phyloP scores from a whole-genome alignment of 2,329 filamentous ascomycete genomes.

The Hymenoscyphus repandus region DNA sequence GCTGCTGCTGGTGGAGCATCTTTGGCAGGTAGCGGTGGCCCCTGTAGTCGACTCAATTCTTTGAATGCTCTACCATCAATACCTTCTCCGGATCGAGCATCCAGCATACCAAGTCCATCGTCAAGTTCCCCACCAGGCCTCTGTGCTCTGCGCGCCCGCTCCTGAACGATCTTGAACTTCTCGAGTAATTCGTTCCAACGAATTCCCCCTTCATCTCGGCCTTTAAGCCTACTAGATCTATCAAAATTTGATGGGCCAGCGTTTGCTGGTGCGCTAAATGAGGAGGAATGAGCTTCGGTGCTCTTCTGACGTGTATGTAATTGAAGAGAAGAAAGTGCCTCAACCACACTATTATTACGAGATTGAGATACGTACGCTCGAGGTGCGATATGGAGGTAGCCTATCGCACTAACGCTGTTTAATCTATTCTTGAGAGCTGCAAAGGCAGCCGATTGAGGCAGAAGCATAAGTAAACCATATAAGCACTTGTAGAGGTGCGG shows the following conservation, averaged over 20 bases:
- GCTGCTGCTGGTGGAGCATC: slow-evolving; percentile 40
- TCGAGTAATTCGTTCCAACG: slow-evolving; percentile 91
- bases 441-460: slow-evolving; percentile 97
- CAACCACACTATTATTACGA: slow-evolving; percentile 32
- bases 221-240: slow-evolving; percentile 69
- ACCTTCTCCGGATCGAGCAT: slow-evolving; percentile 31
- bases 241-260: slow-evolving; percentile 57
- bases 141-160: slow-evolving; percentile 70
- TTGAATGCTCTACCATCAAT: slow-evolving; percentile 35
- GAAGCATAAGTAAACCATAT: slow-evolving; percentile 92
- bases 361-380: slow-evolving; percentile 60
- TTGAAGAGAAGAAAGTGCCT: slow-evolving; percentile 29
- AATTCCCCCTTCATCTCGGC: slow-evolving; percentile 77
- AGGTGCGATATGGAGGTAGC: slow-evolving; percentile 80
- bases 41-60: slow-evolving; percentile 30
- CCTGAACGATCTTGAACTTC: slow-evolving; percentile 89
- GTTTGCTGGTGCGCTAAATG: slow-evolving; percentile 40
- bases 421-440: slow-evolving; percentile 93
- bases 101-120: slow-evolving; percentile 45
- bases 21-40: slow-evolving; percentile 43
- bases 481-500: slow-evolving; percentile 97
- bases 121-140: slow-evolving; percentile 43
- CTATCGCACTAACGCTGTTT: slow-evolving; percentile 95
- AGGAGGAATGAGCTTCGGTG: slow-evolving; percentile 30
- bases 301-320: slow-evolving; percentile 29